Conservation (phyloP, 306 rosid species). For the Boehmeria nivea region DNA sequence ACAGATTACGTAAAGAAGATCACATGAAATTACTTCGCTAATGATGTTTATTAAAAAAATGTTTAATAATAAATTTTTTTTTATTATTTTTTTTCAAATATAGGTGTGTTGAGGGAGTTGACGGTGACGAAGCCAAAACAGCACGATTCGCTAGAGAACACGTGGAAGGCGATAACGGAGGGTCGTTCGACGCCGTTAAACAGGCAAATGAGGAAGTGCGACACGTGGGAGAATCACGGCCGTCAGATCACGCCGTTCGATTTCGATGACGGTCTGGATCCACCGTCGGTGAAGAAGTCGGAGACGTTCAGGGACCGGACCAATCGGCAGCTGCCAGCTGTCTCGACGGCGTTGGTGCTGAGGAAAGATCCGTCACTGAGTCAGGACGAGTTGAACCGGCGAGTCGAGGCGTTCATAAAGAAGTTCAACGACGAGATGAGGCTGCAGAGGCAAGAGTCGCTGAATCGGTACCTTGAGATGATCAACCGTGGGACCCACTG, state of each 20-base stretch:
- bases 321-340: constrained; percentile 15
- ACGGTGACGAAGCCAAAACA: constrained; percentile 47
- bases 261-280: not conserved
- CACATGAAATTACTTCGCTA: not conserved
- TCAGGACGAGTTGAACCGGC: constrained; percentile 91
- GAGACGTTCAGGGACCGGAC: constrained; percentile 45
- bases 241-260: constrained; percentile 12
- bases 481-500: constrained; percentile 28
- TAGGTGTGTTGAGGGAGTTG: constrained; percentile 55
- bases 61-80: not conserved
- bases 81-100: no score
- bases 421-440: constrained; percentile 77
- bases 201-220: no score
- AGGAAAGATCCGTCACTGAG: constrained; percentile 74
- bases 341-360: constrained; percentile 20
- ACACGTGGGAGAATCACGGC: constrained; percentile 49
- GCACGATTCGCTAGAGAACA: constrained; percentile 72
- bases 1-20: not conserved
- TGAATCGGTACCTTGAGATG: constrained; percentile 53
- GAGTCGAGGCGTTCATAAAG: constrained; percentile 67
- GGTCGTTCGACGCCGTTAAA: constrained; percentile 61
- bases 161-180: constrained; percentile 88
- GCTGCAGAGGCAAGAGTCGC: constrained; percentile 68
- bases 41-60: not conserved
- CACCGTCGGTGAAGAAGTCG: constrained; percentile 22